phyloP scores from a whole-genome alignment of 768 basidiomycete genomes.

The Polyporus arcularius region DNA sequence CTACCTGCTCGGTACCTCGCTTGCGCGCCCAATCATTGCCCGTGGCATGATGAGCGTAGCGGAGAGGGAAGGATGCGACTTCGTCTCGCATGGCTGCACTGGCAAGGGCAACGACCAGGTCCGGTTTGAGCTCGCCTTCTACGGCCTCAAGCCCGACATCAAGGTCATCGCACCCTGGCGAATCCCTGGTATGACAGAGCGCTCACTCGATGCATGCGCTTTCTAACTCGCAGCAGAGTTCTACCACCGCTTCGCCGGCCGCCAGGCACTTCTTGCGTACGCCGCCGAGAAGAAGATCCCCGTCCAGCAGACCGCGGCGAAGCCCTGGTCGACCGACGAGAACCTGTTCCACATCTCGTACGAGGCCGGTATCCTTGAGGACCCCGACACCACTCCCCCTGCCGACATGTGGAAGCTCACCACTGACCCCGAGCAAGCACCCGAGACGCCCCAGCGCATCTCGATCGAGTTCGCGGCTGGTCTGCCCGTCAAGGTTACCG shows the following conservation, averaged over 20 bases:
- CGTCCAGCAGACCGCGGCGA: conserved; percentile 91
- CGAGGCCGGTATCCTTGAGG: conserved; percentile 98
- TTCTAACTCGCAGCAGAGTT: conserved; percentile 57
- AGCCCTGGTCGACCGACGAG: conserved; percentile 99
- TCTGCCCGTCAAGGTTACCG: conserved; percentile 81
- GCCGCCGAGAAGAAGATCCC: conserved; percentile 89
- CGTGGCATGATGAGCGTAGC: conserved; percentile 98
- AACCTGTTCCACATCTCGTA: conserved; percentile 99
- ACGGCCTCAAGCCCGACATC: conserved; percentile 97
- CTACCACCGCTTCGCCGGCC: conserved; percentile 96
- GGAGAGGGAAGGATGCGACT: conserved; percentile 92
- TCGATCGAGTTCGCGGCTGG: conserved; percentile 85
- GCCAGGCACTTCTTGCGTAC: conserved; percentile 88
- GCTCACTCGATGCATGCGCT: background rate
- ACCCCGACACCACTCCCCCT: conserved; percentile 93
- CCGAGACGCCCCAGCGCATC: conserved; percentile 75
- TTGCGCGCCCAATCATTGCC: conserved; percentile 97
- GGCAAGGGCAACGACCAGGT: conserved; percentile 99
- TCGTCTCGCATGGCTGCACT: conserved; percentile 97
- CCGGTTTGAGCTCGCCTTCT: conserved; percentile 98
- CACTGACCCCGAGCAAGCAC: conserved; percentile 78
- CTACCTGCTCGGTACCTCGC: conserved; percentile 96
- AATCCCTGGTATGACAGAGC: conserved; percentile 66
- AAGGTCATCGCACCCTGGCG: conserved; percentile 99
- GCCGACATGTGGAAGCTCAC: conserved; percentile 99